A percentile compares a stretch with the other conserved stretches of the same genome.
These are phyloP conservation scores for Xylaria sp. DNA, from an alignment of 2,329 filamentous ascomycete genomes.

Conservation along the genomic window DNA sequence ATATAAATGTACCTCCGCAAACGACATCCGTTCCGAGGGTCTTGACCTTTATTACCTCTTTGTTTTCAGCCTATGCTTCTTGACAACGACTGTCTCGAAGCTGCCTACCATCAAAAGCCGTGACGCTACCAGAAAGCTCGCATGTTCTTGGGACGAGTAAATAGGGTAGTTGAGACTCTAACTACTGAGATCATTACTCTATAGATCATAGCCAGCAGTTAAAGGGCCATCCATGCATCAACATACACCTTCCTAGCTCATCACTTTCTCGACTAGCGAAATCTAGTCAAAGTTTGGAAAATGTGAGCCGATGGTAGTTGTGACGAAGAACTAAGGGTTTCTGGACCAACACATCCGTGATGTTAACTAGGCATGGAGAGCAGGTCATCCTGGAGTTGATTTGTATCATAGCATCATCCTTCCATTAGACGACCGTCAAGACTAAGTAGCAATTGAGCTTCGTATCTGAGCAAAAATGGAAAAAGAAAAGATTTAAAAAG, in stretches of 20 bases:
- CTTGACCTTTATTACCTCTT: background rate
- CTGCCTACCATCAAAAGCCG: constrained; percentile 2
- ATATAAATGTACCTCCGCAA: constrained; percentile 21
- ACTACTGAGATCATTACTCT: background rate
- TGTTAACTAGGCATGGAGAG: constrained; percentile 2
- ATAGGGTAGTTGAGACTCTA: background rate
- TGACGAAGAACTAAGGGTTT: constrained; percentile 6
- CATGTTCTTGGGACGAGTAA: background rate
- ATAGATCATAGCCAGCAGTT: background rate
- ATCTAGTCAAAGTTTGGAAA: constrained; percentile 24
- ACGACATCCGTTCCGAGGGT: constrained; percentile 5
- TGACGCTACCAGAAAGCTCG: background rate
- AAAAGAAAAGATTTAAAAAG: background rate
- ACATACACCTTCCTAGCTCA: background rate
- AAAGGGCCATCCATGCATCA: background rate
- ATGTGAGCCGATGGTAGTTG: background rate
- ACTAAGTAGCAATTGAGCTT: constrained; percentile 35
- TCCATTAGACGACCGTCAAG: constrained; percentile 31
- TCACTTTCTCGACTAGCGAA: constrained; percentile 22
- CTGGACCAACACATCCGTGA: background rate
- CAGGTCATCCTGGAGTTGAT: constrained; percentile 21
- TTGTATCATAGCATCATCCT: constrained; percentile 36
- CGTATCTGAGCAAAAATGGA: constrained; percentile 1
- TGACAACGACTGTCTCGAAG: background rate
- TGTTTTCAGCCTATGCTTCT: constrained; percentile 2